A percentile compares a stretch with the other conserved stretches of the same genome.
phyloP scores from a whole-genome alignment of 2,329 filamentous ascomycete species.

The Colletotrichum liaoningense region DNA sequence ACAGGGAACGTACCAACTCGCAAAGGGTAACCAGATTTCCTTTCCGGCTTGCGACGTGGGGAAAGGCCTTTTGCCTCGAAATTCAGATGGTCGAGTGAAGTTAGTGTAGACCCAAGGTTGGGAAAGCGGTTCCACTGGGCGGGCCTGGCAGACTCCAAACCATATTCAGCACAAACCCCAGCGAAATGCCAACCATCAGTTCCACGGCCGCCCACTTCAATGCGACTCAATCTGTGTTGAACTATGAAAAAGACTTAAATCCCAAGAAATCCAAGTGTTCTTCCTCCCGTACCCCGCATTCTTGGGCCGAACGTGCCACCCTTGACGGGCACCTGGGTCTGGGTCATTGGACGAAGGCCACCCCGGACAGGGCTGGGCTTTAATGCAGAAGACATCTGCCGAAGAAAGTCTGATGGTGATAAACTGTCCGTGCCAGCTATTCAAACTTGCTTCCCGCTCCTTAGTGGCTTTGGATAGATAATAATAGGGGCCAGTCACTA shows the following conservation, averaged over 20 bases:
- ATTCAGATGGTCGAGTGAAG: background rate
- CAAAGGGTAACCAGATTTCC: background rate
- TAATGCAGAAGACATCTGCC: background rate
- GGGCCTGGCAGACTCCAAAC: background rate
- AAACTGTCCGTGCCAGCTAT: background rate
- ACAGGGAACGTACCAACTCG: background rate
- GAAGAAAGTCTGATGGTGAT: background rate
- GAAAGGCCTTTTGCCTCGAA: background rate
- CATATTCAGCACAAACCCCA: background rate
- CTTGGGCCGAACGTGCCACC: background rate
- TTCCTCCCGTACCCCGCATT: constrained; percentile 2
- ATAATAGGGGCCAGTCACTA: background rate
- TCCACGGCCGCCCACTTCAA: background rate
- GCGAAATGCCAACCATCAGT: background rate
- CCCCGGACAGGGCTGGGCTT: background rate
- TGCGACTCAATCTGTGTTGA: background rate
- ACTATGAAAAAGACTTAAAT: background rate
- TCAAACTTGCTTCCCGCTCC: background rate
- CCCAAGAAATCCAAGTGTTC: background rate
- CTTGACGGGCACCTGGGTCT: background rate
- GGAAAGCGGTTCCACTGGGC: background rate
- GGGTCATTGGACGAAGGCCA: background rate
- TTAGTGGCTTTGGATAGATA: background rate
- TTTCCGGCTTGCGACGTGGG: background rate
- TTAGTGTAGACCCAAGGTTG: background rate